Percentiles rank a stretch among this genome's conserved stretches.
Conservation (phyloP, 371 early-diverging fungal genomes). For the Phascolomyces articulosus region DNA sequence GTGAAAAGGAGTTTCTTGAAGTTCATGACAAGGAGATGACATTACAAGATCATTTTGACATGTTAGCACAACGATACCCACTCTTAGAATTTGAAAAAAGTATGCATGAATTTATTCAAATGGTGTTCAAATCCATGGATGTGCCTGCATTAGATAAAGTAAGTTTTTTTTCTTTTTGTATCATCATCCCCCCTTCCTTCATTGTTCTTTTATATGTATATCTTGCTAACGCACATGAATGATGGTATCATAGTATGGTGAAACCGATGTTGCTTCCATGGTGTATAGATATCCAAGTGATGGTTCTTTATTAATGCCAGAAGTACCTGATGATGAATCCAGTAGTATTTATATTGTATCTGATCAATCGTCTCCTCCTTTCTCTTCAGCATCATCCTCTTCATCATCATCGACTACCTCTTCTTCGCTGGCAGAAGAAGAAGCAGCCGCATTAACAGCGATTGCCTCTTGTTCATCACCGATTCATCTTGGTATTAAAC, state of each 20-base stretch:
- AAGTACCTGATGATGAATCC: slow-evolving; percentile 19
- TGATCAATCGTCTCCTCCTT: not conserved
- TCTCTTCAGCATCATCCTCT: not conserved
- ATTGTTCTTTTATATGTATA: no score
- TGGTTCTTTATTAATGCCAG: slow-evolving; percentile 38
- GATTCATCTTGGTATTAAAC: not conserved
- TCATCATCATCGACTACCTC: not conserved
- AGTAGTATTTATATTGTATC: not conserved
- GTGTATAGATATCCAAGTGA: slow-evolving; percentile 53
- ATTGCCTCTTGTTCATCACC: not conserved
- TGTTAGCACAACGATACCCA: slow-evolving; percentile 55
- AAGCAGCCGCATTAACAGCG: not conserved
- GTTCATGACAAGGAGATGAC: slow-evolving; percentile 34
- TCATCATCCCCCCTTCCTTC: no score
- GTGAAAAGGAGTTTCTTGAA: slow-evolving; percentile 55
- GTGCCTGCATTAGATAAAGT: slow-evolving; percentile 48
- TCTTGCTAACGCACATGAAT: no score
- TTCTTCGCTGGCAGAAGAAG: slow-evolving; percentile 3
- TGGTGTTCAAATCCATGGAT: slow-evolving; percentile 46
- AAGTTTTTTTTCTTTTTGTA: slow-evolving; percentile 27
- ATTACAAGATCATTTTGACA: slow-evolving; percentile 49
- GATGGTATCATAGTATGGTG: no score
- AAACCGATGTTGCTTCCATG: slow-evolving; percentile 15
- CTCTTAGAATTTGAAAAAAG: slow-evolving; percentile 46
- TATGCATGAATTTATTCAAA: slow-evolving; percentile 51